Percentiles rank a stretch among this genome's conserved stretches.
These are phyloP conservation scores for Heliosperma pusillum DNA, from an alignment of 148 eudicot genomes.

Conservation along the genomic window DNA sequence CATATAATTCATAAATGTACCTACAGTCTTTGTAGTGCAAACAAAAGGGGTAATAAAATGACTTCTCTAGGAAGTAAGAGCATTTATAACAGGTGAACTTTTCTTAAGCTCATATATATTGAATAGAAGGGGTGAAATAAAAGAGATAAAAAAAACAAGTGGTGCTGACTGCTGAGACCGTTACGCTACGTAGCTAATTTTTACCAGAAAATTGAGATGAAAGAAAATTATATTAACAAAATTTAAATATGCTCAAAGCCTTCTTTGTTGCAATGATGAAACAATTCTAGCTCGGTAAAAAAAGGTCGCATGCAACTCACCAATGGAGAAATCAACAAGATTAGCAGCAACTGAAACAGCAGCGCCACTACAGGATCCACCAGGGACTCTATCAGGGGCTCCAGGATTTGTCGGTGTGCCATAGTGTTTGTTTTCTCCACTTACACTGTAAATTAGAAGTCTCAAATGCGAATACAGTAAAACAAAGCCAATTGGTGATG, in stretches of 20 bases:
- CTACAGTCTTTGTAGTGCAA: background rate
- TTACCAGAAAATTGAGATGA: background rate
- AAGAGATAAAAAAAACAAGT: background rate
- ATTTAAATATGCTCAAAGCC: background rate
- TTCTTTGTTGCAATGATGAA: background rate
- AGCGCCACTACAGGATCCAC: constrained; percentile 95
- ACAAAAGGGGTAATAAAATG: background rate
- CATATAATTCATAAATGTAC: background rate
- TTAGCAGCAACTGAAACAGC: constrained; percentile 90
- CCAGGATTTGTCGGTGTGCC: constrained; percentile 85
- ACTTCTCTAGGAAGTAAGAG: constrained; percentile 1
- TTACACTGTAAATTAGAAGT: constrained; percentile 47
- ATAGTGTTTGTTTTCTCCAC: constrained; percentile 86
- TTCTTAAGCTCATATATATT: background rate
- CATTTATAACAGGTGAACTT: background rate
- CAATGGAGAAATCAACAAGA: constrained; percentile 84
- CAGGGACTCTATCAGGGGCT: constrained; percentile 61
- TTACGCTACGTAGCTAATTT: background rate
- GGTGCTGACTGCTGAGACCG: background rate
- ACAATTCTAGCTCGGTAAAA: background rate
- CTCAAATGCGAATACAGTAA: constrained; percentile 15
- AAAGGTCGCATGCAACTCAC: constrained; percentile 36
- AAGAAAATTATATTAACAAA: background rate
- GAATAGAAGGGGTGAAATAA: background rate
- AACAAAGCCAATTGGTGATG: background rate